A percentile compares a stretch with the other conserved stretches of the same genome.
These are phyloP conservation scores for Xanthoceras sorbifolium DNA, from an alignment of 345 rosid species.

Conservation along the genomic window DNA sequence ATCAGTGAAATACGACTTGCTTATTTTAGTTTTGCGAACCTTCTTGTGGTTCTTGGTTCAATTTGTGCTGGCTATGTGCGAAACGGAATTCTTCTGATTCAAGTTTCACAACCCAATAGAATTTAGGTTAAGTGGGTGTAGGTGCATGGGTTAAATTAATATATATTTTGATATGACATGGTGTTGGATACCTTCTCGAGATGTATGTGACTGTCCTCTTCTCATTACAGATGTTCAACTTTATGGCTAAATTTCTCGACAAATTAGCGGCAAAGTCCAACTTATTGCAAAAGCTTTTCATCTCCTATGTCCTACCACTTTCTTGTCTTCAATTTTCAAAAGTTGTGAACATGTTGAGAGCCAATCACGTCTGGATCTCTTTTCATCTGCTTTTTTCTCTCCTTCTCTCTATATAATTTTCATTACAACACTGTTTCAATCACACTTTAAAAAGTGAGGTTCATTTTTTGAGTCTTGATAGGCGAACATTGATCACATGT, in stretches of 20 bases:
- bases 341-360: slow-evolving; percentile 16
- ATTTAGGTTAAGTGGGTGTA: slow-evolving; percentile 16
- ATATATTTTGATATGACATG: background rate
- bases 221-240: slow-evolving; percentile 26
- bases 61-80: too few relatives aligned
- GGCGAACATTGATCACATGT: background rate
- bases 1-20: too few relatives aligned
- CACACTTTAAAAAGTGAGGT: slow-evolving; percentile 8
- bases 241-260: slow-evolving; percentile 21
- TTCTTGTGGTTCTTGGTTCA: too few relatives aligned
- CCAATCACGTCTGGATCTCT: slow-evolving; percentile 19
- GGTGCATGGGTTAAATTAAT: background rate
- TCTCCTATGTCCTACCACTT: slow-evolving; percentile 21
- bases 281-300: background rate
- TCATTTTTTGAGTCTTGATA: background rate
- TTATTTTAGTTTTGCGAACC: too few relatives aligned
- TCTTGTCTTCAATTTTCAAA: slow-evolving; percentile 25
- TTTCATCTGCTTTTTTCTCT: background rate
- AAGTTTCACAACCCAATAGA: too few relatives aligned
- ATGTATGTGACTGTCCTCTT: background rate
- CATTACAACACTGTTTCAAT: slow-evolving; percentile 9
- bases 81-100: too few relatives aligned
- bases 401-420: background rate
- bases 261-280: slow-evolving; percentile 25
- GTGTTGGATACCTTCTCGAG: slow-evolving; percentile 8